Evolutionary conservation across 148 eudicot species (phyloP), one percentile per base, ranked within the genome.

Genomic region (Silene latifolia): DNA sequence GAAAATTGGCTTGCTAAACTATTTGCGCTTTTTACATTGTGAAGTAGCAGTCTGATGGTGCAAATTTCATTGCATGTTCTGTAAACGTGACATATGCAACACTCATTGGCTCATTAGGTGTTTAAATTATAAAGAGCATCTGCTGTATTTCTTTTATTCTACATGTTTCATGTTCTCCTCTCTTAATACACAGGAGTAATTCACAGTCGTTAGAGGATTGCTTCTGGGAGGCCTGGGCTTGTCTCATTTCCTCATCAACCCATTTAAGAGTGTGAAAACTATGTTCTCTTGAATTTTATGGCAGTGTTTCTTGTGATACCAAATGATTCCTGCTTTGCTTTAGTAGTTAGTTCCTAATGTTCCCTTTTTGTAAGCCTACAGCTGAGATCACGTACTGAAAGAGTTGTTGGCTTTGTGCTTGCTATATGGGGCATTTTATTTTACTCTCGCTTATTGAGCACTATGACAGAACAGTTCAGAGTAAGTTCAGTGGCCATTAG

Each of bases 221-320:
- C 88, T 86, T 85, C 71, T 95, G 99, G 99, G 98, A 92, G 78
- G 96, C 99, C 63, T 95, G 98, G 99, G 92, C 99, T 64, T 95
- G 99, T 78, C 85, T 95, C 60, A 71, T 80, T 80, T 89, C 97
- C 39, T 90, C 99, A 74, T 85, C 97, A 35, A 82, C 98, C 70
- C 99, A 95, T 83, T 85, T 95, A 75, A 90, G 66, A 85, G 99
- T 95, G 78, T 47, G 88, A 81, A 66, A 64, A 70, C 72, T 18
- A 67, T 81, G 80, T 63, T 71, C 64, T 80, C 67, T 21, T 72
- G 74, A 60, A 48, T 72, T 68, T 77, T 78, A 19, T 72, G 70
- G 57, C 69, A n/a, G 54, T 32, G 48, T 72, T 67, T 76, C 74
- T 76, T 76, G 39, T 80, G 62, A 80, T 65, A 46, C 24, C 71